A percentile compares a stretch with the other conserved stretches of the same genome.
Evolutionary conservation across 805 yeast genomes (phyloP).

Genomic region (Myxozyma geophila): DNA sequence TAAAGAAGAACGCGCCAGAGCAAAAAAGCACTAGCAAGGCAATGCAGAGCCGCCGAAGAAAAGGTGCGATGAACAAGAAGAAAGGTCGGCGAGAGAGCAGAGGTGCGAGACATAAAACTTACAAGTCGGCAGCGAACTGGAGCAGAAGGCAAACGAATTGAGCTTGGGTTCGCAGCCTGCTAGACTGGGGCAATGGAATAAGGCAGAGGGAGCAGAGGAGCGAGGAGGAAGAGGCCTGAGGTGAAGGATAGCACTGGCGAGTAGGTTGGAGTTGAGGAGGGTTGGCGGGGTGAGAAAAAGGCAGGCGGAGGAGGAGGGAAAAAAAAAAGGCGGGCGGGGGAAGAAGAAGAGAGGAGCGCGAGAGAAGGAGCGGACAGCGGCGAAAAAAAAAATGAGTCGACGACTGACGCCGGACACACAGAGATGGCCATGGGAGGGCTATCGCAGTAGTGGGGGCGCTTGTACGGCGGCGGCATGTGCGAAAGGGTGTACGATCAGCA

Average conservation of each 20-base stretch:
- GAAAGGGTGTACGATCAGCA: neutral
- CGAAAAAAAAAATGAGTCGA: conserved; percentile 19
- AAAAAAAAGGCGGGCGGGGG: conserved; percentile 1
- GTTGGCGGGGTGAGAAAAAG: neutral
- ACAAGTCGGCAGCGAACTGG: conserved; percentile 10
- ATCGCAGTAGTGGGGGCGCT: conserved; percentile 9
- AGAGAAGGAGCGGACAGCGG: conserved; percentile 5
- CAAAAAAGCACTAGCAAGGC: too few species aligned
- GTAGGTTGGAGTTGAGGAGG: too few species aligned
- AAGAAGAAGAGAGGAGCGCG: neutral
- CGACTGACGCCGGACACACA: neutral
- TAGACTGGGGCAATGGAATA: conserved; percentile 6
- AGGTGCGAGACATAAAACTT: conserved; percentile 6
- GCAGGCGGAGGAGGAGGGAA: neutral
- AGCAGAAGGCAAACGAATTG: conserved; percentile 8
- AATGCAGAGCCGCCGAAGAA: neutral
- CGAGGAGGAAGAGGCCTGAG: conserved; percentile 2
- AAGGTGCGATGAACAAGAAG: neutral
- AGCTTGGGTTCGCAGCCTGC: conserved; percentile 1
- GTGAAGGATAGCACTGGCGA: neutral
- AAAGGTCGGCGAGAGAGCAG: neutral
- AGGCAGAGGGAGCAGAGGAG: neutral
- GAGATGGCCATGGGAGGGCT: conserved; percentile 1
- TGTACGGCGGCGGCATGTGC: neutral
- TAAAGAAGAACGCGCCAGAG: neutral